Base-by-base conservation (phyloP, 1,139 yeast genomes). In the Lodderomyces theae region DNA sequence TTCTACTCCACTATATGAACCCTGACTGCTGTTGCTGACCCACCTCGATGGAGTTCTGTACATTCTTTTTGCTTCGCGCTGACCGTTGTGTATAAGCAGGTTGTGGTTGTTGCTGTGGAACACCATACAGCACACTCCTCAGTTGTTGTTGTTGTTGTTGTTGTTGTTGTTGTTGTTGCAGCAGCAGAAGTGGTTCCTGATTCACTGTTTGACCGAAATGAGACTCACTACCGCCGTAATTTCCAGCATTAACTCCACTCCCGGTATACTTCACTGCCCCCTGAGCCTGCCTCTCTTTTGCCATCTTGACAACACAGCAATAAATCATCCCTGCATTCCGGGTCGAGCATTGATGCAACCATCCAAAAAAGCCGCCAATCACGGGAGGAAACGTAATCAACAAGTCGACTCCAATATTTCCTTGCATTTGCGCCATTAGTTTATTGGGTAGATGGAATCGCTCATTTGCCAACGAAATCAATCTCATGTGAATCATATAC, bases 341-440 rank as follows among this genome's bases (percentile, higher is more conserved):
- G 0, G 96, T 86, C n/a, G 95, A 86, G 54, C 96, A 86, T 1
- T 82, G 86, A 58, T 86, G 79, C 59, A 90, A 49, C 89, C 95
- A 90, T 11, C 86, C 69, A 44, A 88, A 76, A 36, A 88, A 62
- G 2, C 80, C 69, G 1, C 97, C 97, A 29, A 89, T 61, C 3
- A 88, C 53, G 0, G 97, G 97, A 0, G 92, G 82, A 32, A 90
- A 65, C 2, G 92, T 74, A 33, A 89, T 77, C 28, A 86, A 51
- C 38, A 89, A 69, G 58, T 89, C 96, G 49, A 87, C 60, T 11
- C 78, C 57, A 35, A 88, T 85, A 53, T 89, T 85, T 4, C 82
- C 82, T 44, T 86, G 80, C 77, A 89, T 70, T 54, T 86, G 80
- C 10, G 86, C 80, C 37, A 77, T 69, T 18, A 84, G 54, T 31